These are phyloP conservation scores for Castanea sativa DNA, from an alignment of 306 rosid genomes.

Conservation along the genomic window DNA sequence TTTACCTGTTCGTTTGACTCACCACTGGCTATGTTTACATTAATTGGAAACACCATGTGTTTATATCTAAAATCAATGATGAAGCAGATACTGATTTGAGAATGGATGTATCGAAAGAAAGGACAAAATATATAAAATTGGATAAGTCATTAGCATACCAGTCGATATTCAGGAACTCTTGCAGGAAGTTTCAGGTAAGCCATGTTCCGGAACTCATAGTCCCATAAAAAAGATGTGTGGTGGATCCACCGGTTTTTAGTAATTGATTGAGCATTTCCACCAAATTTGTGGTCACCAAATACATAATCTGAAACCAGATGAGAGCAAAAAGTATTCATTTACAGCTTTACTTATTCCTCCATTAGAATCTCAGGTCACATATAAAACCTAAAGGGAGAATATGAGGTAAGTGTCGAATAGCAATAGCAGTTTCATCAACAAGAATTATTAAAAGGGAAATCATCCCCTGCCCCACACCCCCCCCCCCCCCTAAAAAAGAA, in stretches of 20 bases:
- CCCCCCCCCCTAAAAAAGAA: background rate
- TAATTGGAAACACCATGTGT: background rate
- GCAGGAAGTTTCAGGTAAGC: conserved; percentile 78
- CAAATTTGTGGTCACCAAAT: conserved; percentile 78
- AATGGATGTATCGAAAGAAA: background rate
- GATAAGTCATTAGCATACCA: conserved; percentile 41
- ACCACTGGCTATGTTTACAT: background rate
- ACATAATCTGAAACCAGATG: conserved; percentile 66
- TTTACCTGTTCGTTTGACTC: background rate
- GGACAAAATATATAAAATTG: background rate
- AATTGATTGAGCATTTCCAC: conserved; percentile 97
- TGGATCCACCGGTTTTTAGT: conserved; percentile 87
- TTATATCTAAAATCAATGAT: background rate
- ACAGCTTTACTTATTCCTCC: conserved; percentile 15
- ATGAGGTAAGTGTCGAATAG: background rate
- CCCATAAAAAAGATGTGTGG: conserved; percentile 96
- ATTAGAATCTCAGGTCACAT: background rate
- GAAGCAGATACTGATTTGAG: background rate
- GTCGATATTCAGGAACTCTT: conserved; percentile 70
- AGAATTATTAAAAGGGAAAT: background rate
- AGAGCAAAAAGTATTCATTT: conserved; percentile 9
- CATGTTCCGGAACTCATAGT: conserved; percentile 79
- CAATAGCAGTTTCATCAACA: background rate
- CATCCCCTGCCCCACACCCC: too few relatives aligned
- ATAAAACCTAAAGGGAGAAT: background rate